A percentile compares a stretch with the other conserved stretches of the same genome.
Evolutionary conservation across 2,329 filamentous ascomycete genomes (phyloP).

Genomic region (Pseudogymnoascus sp.): DNA sequence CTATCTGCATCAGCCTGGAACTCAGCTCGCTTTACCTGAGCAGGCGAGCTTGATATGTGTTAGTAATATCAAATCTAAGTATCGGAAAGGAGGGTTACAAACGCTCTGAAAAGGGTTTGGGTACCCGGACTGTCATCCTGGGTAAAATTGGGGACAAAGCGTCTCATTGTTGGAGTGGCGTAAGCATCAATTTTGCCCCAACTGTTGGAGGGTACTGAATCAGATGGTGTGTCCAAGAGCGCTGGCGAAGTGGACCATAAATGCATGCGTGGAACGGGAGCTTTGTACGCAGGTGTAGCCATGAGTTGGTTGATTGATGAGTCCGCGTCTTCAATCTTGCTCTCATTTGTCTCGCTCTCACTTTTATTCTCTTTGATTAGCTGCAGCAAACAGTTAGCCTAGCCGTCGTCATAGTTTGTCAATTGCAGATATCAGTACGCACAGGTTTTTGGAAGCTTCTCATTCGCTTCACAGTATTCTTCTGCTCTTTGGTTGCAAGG

Average conservation of each 20-base stretch:
- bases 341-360: not conserved
- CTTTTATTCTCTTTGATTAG: not conserved
- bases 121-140: conserved; percentile 10
- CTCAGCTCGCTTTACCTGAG: not conserved
- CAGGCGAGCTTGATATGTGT: not conserved
- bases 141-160: conserved; percentile 20
- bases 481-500: conserved; percentile 66
- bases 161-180: conserved; percentile 22
- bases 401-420: not conserved
- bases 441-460: not conserved
- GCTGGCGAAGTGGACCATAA: conserved; percentile 18
- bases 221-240: not conserved
- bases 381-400: not conserved
- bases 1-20: not conserved
- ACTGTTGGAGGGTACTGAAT: conserved; percentile 11
- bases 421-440: not conserved
- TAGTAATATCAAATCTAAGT: not conserved
- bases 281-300: conserved; percentile 20
- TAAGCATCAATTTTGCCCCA: conserved; percentile 18
- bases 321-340: not conserved
- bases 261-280: conserved; percentile 27
- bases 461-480: conserved; percentile 35
- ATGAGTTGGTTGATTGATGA: not conserved
- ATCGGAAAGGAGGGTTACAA: not conserved
- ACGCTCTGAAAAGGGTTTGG: not conserved